These are phyloP conservation scores for Hortaea werneckii DNA, from an alignment of 2,329 filamentous ascomycete genomes.

Conservation along the genomic window DNA sequence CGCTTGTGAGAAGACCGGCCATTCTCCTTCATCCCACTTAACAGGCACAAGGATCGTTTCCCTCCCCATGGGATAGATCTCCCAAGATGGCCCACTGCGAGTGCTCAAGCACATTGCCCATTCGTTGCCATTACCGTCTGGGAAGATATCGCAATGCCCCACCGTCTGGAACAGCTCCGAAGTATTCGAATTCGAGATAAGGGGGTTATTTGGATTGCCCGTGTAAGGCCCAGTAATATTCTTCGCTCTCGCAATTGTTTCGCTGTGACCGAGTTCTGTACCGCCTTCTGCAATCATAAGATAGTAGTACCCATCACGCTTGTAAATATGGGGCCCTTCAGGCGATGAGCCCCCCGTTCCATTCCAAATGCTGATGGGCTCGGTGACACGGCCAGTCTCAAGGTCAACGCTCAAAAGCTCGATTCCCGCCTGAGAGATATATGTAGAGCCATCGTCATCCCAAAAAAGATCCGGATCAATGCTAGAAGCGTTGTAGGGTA, in stretches of 20 bases:
- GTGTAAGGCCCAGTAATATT: conserved; percentile 26
- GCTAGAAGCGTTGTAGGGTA: conserved; percentile 31
- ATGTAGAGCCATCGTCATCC: conserved; percentile 46
- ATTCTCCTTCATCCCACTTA: too few relatives aligned
- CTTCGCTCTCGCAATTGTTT: conserved; percentile 29
- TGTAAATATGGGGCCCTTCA: conserved; percentile 30
- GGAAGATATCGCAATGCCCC: too few relatives aligned
- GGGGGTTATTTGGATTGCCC: conserved; percentile 15
- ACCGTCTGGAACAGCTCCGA: too few relatives aligned
- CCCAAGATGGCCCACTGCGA: too few relatives aligned
- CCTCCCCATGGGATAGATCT: too few relatives aligned
- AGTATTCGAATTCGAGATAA: conserved; percentile 3
- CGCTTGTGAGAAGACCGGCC: too few relatives aligned
- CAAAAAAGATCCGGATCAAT: conserved; percentile 34
- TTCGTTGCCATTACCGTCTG: too few relatives aligned
- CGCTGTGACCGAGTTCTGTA: conserved; percentile 30
- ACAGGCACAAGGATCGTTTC: too few relatives aligned
- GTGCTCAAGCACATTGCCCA: too few relatives aligned
- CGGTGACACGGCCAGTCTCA: conserved; percentile 20
- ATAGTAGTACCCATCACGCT: conserved; percentile 28
- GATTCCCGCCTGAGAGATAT: conserved; percentile 32
- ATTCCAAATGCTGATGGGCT: conserved; percentile 25
- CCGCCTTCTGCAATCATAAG: conserved; percentile 29
- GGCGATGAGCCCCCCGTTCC: conserved; percentile 25
- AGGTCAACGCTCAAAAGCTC: conserved; percentile 24